phyloP scores from a whole-genome alignment of 108 stramenopile genomes.

The Cyclostephanos tholiformis region DNA sequence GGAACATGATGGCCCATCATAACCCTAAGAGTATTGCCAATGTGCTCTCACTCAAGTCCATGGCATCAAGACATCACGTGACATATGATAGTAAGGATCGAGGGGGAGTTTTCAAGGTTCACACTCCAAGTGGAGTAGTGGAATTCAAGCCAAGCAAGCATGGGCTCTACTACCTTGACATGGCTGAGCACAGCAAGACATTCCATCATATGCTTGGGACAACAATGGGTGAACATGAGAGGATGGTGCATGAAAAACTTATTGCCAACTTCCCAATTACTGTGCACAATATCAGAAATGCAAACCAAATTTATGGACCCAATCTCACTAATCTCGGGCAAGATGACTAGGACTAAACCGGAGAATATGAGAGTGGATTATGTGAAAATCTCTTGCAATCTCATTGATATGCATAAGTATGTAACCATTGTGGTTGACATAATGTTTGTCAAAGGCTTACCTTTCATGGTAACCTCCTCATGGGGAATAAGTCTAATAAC shows the following conservation, averaged over 20 bases:
- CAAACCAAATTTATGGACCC: not conserved
- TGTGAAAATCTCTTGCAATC: too few relatives aligned
- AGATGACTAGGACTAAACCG: not conserved
- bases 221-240: too few relatives aligned
- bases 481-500: too few relatives aligned
- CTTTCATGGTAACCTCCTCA: too few relatives aligned
- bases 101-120: not conserved
- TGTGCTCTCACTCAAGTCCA: constrained; percentile 29
- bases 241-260: too few relatives aligned
- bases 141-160: not conserved
- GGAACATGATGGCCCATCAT: constrained; percentile 31
- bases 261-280: too few relatives aligned
- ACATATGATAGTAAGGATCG: constrained; percentile 23
- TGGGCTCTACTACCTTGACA: not conserved
- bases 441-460: constrained; percentile 25
- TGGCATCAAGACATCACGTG: constrained; percentile 19
- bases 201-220: too few relatives aligned
- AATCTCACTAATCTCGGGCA: not conserved
- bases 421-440: constrained; percentile 5
- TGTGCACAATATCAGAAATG: too few relatives aligned
- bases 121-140: not conserved
- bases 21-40: constrained; percentile 45
- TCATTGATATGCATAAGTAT: not conserved
- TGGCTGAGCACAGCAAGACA: not conserved
- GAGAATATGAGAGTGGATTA: not conserved